Percentiles rank a stretch among this genome's conserved stretches.
These are phyloP conservation scores for Phytophthora hybrid DNA, from an alignment of 352 stramenopile genomes.

Conservation along the genomic window DNA sequence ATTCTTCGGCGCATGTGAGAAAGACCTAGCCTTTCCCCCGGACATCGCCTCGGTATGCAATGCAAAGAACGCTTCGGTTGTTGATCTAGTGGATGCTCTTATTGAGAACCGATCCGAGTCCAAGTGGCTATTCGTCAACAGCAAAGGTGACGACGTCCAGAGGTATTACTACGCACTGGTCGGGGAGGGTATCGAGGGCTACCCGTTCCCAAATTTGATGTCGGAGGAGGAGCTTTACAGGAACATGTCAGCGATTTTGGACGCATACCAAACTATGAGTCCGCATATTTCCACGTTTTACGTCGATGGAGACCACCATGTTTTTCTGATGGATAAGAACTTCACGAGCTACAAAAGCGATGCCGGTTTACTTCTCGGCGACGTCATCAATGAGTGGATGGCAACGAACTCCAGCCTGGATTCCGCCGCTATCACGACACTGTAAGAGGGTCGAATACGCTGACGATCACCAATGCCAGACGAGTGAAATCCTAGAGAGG, in stretches of 20 bases:
- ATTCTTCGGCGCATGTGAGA: conserved; percentile 45
- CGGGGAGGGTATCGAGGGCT: conserved; percentile 51
- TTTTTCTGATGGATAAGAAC: conserved; percentile 30
- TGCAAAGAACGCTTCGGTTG: conserved; percentile 37
- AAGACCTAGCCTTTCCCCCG: conserved; percentile 27
- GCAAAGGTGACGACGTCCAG: conserved; percentile 58
- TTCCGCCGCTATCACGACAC: too few species aligned
- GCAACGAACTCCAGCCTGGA: conserved; percentile 20
- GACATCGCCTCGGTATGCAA: conserved; percentile 51
- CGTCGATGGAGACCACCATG: conserved; percentile 33
- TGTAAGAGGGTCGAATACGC: too few species aligned
- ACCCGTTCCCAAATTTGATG: conserved; percentile 59
- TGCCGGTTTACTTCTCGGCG: conserved; percentile 26
- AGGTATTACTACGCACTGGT: conserved; percentile 67
- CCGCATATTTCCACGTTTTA: conserved; percentile 32
- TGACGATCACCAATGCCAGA: too few species aligned
- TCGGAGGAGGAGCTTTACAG: conserved; percentile 53
- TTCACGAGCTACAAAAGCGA: conserved; percentile 38
- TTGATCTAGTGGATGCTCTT: conserved; percentile 49
- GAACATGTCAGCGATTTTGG: conserved; percentile 51
- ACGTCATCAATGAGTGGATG: conserved; percentile 37
- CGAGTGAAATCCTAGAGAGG: too few species aligned
- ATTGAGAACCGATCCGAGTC: conserved; percentile 44
- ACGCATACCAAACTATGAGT: conserved; percentile 34
- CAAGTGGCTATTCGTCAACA: conserved; percentile 71